phyloP scores from a whole-genome alignment of 208 protist species.

The Crithidia acanthocephali region DNA sequence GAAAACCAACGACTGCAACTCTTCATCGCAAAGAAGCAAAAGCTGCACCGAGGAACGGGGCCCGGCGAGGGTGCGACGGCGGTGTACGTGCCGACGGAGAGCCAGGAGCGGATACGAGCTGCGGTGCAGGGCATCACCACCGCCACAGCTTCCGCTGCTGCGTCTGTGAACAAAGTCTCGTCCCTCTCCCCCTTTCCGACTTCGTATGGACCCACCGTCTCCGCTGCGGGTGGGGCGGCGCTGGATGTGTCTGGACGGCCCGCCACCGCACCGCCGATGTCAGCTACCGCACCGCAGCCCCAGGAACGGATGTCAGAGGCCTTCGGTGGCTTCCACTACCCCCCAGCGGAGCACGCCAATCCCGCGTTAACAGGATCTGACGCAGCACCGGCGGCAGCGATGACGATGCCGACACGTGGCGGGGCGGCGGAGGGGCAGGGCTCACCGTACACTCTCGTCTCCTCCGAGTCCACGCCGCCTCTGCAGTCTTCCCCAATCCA shows the following conservation, averaged over 20 bases:
- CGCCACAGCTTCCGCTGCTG: not conserved
- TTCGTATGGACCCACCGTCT: not conserved
- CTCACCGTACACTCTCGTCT: slow-evolving; percentile 7
- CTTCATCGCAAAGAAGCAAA: slow-evolving; percentile 40
- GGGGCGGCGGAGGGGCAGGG: not conserved
- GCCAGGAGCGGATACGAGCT: slow-evolving; percentile 3
- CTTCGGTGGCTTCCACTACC: not conserved
- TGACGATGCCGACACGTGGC: not conserved
- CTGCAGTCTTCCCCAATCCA: not conserved
- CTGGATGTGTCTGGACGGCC: not conserved
- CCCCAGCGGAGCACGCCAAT: not conserved
- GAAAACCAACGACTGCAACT: slow-evolving; percentile 77
- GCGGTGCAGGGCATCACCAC: slow-evolving; percentile 17
- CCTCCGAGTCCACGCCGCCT: slow-evolving; percentile 3
- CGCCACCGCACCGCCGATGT: not conserved
- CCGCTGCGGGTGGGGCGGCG: not conserved
- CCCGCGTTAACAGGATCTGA: not conserved
- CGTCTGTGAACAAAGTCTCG: not conserved
- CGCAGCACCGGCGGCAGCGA: not conserved
- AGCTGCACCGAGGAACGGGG: not conserved
- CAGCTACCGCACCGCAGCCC: not conserved
- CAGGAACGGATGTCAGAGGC: not conserved
- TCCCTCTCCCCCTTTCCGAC: not conserved
- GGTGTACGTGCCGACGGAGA: slow-evolving; percentile 5
- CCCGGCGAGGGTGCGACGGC: not conserved